phyloP scores from a whole-genome alignment of 176 grass and related monocot genomes.

The Oryza glaberrima region DNA sequence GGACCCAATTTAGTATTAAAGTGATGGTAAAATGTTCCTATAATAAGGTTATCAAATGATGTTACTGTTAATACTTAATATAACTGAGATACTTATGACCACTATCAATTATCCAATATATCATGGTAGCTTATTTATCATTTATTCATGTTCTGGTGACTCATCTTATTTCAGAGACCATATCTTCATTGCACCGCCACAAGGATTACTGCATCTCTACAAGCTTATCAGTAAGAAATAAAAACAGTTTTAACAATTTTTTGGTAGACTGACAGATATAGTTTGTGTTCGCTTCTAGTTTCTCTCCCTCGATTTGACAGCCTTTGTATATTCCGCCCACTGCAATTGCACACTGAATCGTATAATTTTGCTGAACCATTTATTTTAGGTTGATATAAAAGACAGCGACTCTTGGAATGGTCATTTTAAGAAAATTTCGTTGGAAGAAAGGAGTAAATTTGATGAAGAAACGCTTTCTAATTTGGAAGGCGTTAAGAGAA shows the following conservation, averaged over 20 bases:
- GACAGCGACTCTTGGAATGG: constrained; percentile 19
- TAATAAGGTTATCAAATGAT: background rate
- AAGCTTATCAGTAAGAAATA: constrained; percentile 47
- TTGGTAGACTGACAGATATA: background rate
- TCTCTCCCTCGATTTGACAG: background rate
- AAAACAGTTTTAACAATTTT: background rate
- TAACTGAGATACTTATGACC: background rate
- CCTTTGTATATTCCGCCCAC: background rate
- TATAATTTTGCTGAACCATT: background rate
- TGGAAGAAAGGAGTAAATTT: constrained; percentile 39
- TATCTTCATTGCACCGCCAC: constrained; percentile 34
- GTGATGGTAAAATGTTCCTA: too few relatives aligned
- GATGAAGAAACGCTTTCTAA: constrained; percentile 48
- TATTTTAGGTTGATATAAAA: constrained; percentile 33
- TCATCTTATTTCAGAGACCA: constrained; percentile 42
- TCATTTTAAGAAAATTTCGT: constrained; percentile 27
- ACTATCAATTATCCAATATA: background rate
- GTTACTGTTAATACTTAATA: background rate
- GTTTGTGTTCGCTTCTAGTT: background rate
- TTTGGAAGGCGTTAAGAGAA: constrained; percentile 40
- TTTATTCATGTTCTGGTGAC: background rate
- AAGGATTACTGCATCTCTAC: constrained; percentile 39
- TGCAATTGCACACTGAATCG: background rate
- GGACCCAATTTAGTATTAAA: too few relatives aligned
- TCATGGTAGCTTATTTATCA: background rate